Evolutionary conservation across 192 early-diverging fungal genomes (phyloP), one percentile per base, ranked within the genome.

Genomic region (Oehlia diaphana): DNA sequence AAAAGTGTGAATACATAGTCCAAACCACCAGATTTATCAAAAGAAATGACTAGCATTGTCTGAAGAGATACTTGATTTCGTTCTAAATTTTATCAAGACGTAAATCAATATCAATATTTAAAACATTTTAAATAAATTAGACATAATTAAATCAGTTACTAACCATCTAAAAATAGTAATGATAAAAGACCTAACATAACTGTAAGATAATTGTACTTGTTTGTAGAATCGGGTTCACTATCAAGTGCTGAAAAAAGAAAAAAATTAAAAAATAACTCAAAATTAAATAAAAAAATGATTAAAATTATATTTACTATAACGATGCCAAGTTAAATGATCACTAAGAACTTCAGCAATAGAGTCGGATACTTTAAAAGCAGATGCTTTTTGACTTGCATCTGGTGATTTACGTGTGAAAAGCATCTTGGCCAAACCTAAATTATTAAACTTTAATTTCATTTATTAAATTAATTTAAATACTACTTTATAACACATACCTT

Each of bases 31-130:
- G 79, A 72, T 61, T 88, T 89, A 47, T 91, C 85, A 81, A 93
- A 94, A 0, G 92, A 83, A 19, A 88, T 82, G 0, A 89, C 89
- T 35, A 92, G 81, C 33, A 87, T 87, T 12, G 90, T 94, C 66
- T 93, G 90, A 70, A 95, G 83, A 10, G 79, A 78, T 4, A 88
- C 69, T 21, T 84, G 84, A 62, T 82, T 88, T 44, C 92, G 89
- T 42, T 93, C 91, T 84, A 44, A 19, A 62, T 47, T 9, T 12
- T 2, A 47, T 47, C 10, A 16, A 28, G 14, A 12, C 14, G 9
- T 19, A 74, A 53, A 53, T 26, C 1, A 28, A 62, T 61, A 61
- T 14, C 1, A 28, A 62, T 61, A 61, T 14, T 31, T 14, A 14
- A 44, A 19, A 28, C 9, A 61, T 12, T 53, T 73, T 58, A 26